Evolutionary conservation across 1,284 basidiomycete species (phyloP), one percentile per base, ranked within the genome.

Genomic region (Blastosporella zonata): DNA sequence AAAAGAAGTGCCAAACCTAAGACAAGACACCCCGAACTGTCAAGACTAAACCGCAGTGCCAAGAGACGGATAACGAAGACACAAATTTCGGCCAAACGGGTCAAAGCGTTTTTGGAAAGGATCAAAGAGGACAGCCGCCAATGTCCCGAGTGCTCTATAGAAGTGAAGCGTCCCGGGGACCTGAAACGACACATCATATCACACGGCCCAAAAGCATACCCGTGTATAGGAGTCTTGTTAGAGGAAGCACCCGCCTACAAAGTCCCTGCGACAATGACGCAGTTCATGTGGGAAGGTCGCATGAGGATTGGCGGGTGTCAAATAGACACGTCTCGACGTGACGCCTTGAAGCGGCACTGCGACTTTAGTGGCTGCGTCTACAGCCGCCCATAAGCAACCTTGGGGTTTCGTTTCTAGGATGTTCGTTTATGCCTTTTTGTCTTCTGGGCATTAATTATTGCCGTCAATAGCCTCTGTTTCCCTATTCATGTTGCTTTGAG

Each of bases 261-360:
- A 3, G 36, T 73, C 25, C 52, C 63, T 1, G 46, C 46, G 5
- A 61, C 58, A 33, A 65, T 66, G 13, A 40, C 53, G 44, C 55
- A 53, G 6, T 73, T 62, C 62, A 54, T 47, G 15, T 68, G 63
- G 59, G 51, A 61, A 47, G 70, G 59, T n/a, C 54, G 64, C 25
- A 23, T 58, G 58, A 68, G 75, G 55, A 63, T 77, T 15, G 78
- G 79, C 7, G 80, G 78, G 0, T 84, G 81, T 53, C 58, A 67
- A 54, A 67, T 63, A 54, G 67, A 64, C 15, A 81, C 83, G 59
- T 79, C 77, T 49, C 70, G 81, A 39, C 64, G 67, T 15, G 81
- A 84, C 50, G 79, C 82, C 2, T 65, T 81, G 51, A 75, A 72
- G 55, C 70, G 81, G 25, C 81, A 84, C 58, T 60, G 80, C 33